Evolutionary conservation across 2,329 filamentous ascomycete genomes (phyloP), one percentile per base, ranked within the genome.

Genomic region (Hypoxylon sp.): DNA sequence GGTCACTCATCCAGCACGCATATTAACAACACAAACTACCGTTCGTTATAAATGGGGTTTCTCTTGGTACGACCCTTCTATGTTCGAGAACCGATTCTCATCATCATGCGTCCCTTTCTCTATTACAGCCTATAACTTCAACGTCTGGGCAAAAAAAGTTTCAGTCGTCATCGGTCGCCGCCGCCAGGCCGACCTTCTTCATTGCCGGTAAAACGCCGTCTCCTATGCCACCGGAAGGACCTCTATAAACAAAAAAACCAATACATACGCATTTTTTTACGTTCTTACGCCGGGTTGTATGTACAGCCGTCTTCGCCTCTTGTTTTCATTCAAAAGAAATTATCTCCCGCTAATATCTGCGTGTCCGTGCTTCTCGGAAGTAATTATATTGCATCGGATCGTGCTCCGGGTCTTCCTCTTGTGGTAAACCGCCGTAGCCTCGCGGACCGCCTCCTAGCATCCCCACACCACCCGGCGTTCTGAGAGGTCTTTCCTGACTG

Each of bases 371-470:
- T 57, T 76, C 72, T 32, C 87, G 82, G 76, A 88, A 89, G 71
- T 89, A 89, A 74, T 89, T 86, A 70, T 88, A 89, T 65, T 83
- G 81, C 71, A 81, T 77, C 7, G 85, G 84, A 45, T 86, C 84
- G 19, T 75, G 75, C 14, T 73, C 75, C 7, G 73, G 32, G 50
- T 81, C 77, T 7, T 80, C 78, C 60, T 89, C 87, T 74, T 90
- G 87, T 0, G 87, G 84, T 59, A 90, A 76, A 25, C 84, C 84
- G 13, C 86, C 88, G 75, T 90, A 90, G 0, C 88, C 88, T 55
- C 82, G 80, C 0, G 87, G 86, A 2, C 87, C 87, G 58, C 87
- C 86, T 17, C 87, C 87, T 17, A 89, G 76, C 66, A 87, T 85
- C 10, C 86, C 85, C n/a, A 71, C 75, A 48, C 63, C 76, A 53